Base-by-base conservation (phyloP, 768 basidiomycete genomes). In the Lactarius sp. region DNA sequence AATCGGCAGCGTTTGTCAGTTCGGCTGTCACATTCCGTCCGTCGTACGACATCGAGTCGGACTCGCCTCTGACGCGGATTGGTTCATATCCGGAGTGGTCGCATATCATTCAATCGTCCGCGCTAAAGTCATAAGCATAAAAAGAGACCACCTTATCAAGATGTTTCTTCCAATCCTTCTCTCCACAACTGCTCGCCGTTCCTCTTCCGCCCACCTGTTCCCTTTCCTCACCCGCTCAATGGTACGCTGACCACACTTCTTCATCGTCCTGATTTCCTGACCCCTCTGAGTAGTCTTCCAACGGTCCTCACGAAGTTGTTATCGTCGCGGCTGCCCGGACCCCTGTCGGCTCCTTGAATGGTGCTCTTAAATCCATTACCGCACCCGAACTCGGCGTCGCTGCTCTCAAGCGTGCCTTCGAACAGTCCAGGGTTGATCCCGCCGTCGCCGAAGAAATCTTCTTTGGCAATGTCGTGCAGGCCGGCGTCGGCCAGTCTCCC, bases 401-500 rank as follows among this genome's bases (percentile, higher is more conserved):
- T 59, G 97, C 92, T 47, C 82, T 98, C 73, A 98, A 94, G 76
- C 89, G 90, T 73, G 97, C 94, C 20, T 81, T 98, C 61, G 82
- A 85, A 66, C 83, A 88, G 59, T 86, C 87, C 52, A 85, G 87
- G 58, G 82, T 98, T 71, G 84, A 88, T 70, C 89, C 94, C 18
- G 81, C 86, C 1, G 73, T 83, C 63, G 87, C 92, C n/a, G 94
- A 98, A 75, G 97, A 99, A 78, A 80, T 98, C 70, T 98, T 89
- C 83, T 89, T 98, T 72, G 97, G 97, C 68, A 95, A 99, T 73
- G 97, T 99, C 71, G 85, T 98, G 60, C 96, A 98, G 77, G 97
- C 94, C 3, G 94, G 94, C 70, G 92, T 95, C 56, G 97, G 97
- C 50, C 97, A 99, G 78, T 90, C 90, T 12, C 97, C 97, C n/a